These are phyloP conservation scores for Cystobasidiaceae sp. DNA, from an alignment of 1,284 basidiomycete genomes.

Conservation along the genomic window DNA sequence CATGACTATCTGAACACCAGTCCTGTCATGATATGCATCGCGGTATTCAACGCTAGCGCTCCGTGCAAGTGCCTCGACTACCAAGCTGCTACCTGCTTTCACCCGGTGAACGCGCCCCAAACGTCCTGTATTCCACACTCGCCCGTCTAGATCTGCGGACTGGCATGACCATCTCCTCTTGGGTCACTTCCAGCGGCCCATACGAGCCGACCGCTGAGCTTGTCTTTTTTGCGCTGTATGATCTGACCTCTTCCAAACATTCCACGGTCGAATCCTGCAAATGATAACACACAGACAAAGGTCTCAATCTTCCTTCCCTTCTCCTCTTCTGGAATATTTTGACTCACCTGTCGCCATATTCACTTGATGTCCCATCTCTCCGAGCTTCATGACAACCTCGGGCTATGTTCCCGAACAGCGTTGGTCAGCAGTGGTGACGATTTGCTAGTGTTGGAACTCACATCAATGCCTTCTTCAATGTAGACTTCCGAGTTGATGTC, in stretches of 20 bases:
- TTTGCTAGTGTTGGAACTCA: conserved; percentile 44
- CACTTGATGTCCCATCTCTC: conserved; percentile 82
- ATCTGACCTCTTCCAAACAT: conserved; percentile 87
- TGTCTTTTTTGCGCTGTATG: conserved; percentile 69
- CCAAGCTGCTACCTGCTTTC: background rate
- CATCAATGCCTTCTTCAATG: conserved; percentile 78
- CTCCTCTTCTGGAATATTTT: conserved; percentile 7
- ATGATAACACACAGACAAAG: conserved; percentile 3
- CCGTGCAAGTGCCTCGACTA: background rate
- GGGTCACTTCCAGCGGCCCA: conserved; percentile 87
- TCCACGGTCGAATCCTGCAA: conserved; percentile 56
- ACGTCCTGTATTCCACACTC: background rate
- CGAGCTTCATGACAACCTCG: conserved; percentile 42
- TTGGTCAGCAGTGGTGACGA: background rate
- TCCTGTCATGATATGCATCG: background rate
- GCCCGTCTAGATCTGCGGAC: conserved; percentile 38
- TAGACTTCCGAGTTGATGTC: conserved; percentile 76
- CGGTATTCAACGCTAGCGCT: background rate
- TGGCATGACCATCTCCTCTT: conserved; percentile 56
- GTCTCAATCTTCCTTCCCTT: background rate
- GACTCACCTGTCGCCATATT: conserved; percentile 49
- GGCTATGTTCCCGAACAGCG: background rate
- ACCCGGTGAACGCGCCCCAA: background rate
- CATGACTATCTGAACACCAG: too few species aligned
- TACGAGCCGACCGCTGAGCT: conserved; percentile 58